phyloP scores from a whole-genome alignment of 163 green algal species.

The Smithsoniella earleae region DNA sequence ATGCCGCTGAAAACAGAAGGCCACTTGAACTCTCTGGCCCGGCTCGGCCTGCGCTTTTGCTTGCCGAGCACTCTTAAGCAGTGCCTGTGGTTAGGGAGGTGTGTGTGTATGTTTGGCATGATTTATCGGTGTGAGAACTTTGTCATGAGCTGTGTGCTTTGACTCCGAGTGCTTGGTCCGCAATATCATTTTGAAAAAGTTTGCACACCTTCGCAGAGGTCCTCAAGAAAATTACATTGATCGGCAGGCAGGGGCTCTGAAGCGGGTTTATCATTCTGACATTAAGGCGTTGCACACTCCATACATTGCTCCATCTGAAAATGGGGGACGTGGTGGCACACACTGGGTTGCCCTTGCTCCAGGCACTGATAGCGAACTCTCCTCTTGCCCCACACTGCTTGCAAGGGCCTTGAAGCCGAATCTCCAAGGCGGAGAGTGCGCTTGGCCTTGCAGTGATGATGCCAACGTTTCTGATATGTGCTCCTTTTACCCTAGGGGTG shows the following conservation, averaged over 20 bases:
- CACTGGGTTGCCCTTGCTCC: slow-evolving; percentile 52
- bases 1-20: background rate
- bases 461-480: background rate
- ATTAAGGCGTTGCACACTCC: slow-evolving; percentile 59
- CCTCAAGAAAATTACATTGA: slow-evolving; percentile 1
- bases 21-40: slow-evolving; percentile 21
- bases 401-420: no score
- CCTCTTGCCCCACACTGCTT: no score
- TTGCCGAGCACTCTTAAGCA: background rate
- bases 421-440: no score
- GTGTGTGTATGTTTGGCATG: no score
- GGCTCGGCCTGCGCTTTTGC: background rate
- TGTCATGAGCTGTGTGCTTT: no score
- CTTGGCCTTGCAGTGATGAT: background rate
- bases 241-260: background rate
- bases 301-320: slow-evolving; percentile 86
- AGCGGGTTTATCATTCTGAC: background rate
- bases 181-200: no score
- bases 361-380: no score
- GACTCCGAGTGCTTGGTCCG: no score
- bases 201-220: background rate
- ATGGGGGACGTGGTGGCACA: slow-evolving; percentile 61
- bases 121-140: no score
- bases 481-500: background rate
- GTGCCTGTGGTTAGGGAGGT: slow-evolving; percentile 19